Conservation (phyloP, 805 yeast genomes). For the Kodamaea sagamina region DNA sequence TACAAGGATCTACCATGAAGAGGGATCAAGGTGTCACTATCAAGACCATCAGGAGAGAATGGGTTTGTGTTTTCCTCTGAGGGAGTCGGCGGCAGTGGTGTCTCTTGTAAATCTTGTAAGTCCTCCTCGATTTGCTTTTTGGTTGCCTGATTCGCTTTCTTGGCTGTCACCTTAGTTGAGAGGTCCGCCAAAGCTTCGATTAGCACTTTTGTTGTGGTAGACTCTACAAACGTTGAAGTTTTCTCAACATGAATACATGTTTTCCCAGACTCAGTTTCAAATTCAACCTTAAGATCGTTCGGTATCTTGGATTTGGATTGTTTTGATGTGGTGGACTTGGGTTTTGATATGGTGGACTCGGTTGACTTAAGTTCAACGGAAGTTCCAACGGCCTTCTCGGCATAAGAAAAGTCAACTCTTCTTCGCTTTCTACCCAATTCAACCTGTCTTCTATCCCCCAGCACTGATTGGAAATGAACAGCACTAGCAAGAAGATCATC, state of each 20-base stretch:
- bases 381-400: constrained; percentile 14
- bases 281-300: neutral
- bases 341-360: too few species aligned
- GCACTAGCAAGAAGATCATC: constrained; percentile 26
- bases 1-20: constrained; percentile 21
- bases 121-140: constrained; percentile 3
- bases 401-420: constrained; percentile 1
- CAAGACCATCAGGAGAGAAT: constrained; percentile 40
- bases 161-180: neutral
- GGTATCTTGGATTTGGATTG: too few species aligned
- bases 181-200: neutral
- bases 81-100: too few species aligned
- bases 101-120: constrained; percentile 6
- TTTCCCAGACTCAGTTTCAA: neutral
- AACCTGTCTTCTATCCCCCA: constrained; percentile 37
- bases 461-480: constrained; percentile 41
- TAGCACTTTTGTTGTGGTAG: neutral
- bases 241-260: neutral
- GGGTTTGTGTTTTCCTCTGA: constrained; percentile 22
- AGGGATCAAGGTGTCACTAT: constrained; percentile 30
- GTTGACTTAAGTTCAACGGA: too few species aligned
- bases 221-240: neutral
- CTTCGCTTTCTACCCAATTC: constrained; percentile 13
- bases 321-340: too few species aligned
- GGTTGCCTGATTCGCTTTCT: constrained; percentile 10